Evolutionary conservation across 2,329 filamentous ascomycete species (phyloP).

Genomic region (Fusarium circinatum): DNA sequence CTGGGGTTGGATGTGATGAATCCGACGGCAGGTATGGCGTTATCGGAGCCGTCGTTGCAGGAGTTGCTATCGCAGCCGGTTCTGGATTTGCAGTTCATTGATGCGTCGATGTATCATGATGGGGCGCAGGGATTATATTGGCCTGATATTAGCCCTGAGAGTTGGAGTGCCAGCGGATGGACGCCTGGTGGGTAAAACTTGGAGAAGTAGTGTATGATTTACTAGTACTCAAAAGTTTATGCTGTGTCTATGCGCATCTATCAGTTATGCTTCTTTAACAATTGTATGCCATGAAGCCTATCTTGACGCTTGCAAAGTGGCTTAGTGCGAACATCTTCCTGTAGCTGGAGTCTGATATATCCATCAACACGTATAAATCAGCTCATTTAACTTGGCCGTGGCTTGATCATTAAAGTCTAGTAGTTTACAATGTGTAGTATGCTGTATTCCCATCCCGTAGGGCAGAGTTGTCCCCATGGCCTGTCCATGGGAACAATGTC

Average conservation of each 20-base stretch:
- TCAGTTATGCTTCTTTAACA: fast-evolving
- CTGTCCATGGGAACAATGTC: background rate
- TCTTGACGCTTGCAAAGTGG: fast-evolving
- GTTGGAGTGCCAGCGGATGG: constrained; percentile 37
- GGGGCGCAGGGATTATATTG: constrained; percentile 39
- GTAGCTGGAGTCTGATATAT: fast-evolving
- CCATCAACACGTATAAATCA: fast-evolving
- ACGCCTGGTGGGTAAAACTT: background rate
- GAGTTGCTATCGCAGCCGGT: constrained; percentile 49
- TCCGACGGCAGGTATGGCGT: constrained; percentile 48
- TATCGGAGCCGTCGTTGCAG: constrained; percentile 50
- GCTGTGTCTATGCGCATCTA: fast-evolving
- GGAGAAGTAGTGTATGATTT: fast-evolving
- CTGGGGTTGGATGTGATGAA: constrained; percentile 37
- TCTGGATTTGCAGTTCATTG: constrained; percentile 49
- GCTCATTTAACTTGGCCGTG: fast-evolving
- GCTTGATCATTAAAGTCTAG: fast-evolving
- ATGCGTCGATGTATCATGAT: constrained; percentile 44
- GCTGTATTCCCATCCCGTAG: fast-evolving
- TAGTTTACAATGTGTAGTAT: fast-evolving
- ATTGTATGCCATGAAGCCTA: fast-evolving
- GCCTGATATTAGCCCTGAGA: constrained; percentile 43
- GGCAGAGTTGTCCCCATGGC: fast-evolving
- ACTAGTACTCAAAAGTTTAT: fast-evolving
- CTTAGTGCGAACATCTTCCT: no score